Percentiles rank a stretch among this genome's conserved stretches.
Conservation (phyloP, 257 asterid genomes). For the Solanum corneliomulleri region DNA sequence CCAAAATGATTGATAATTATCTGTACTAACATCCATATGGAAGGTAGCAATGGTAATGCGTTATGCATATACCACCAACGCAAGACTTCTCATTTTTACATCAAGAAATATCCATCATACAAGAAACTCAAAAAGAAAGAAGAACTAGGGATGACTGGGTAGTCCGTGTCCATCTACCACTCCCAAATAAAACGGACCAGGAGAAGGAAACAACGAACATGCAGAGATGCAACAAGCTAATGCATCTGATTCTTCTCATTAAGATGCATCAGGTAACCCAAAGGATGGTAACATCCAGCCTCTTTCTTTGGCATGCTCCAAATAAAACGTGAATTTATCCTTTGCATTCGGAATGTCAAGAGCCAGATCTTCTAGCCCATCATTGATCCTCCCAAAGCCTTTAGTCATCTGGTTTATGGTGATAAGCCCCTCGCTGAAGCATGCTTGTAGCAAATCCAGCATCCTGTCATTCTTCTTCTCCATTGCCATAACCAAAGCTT, state of each 20-base stretch:
- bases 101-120: neutral
- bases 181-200: neutral
- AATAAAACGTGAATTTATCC: constrained; percentile 58
- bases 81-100: constrained; percentile 4
- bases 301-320: constrained; percentile 40
- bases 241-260: constrained; percentile 12
- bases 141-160: constrained; percentile 1
- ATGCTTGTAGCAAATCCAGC: constrained; percentile 62
- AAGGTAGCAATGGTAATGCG: neutral
- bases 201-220: neutral
- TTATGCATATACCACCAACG: neutral
- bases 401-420: constrained; percentile 92
- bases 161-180: constrained; percentile 2
- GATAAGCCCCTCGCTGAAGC: constrained; percentile 78
- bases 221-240: constrained; percentile 3
- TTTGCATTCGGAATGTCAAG: constrained; percentile 89
- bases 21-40: neutral
- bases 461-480: constrained; percentile 95
- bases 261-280: constrained; percentile 1
- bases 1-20: neutral
- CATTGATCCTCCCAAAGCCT: constrained; percentile 79
- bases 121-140: neutral
- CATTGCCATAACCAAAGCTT: constrained; percentile 95
- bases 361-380: constrained; percentile 85
- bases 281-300: constrained; percentile 59